These are phyloP conservation scores for Begonia fuchsioides DNA, from an alignment of 306 rosid genomes.

Conservation along the genomic window DNA sequence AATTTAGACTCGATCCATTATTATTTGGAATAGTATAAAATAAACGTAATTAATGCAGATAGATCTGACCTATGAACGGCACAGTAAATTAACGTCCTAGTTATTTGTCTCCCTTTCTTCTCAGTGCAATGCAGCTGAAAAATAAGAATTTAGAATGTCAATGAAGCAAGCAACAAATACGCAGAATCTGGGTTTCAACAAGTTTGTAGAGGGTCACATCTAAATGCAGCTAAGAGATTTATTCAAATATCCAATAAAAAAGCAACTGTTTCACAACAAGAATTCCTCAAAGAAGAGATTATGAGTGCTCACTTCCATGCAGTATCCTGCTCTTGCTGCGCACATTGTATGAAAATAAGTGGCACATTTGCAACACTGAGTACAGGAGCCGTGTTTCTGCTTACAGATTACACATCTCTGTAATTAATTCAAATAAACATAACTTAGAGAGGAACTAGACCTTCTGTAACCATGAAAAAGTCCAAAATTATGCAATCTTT, in stretches of 20 bases:
- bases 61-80: constrained; percentile 69
- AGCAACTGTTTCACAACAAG: not conserved
- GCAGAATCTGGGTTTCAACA: no score
- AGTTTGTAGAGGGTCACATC: not conserved
- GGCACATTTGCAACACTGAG: constrained; percentile 82
- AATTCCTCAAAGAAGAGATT: constrained; percentile 3
- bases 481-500: constrained; percentile 1
- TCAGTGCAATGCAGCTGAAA: constrained; percentile 64
- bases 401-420: constrained; percentile 82
- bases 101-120: constrained; percentile 58
- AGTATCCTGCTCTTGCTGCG: constrained; percentile 85
- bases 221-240: no score
- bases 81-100: constrained; percentile 65
- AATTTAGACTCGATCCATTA: constrained; percentile 4
- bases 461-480: not conserved
- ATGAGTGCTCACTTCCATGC: constrained; percentile 70
- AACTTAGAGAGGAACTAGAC: constrained; percentile 8
- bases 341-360: constrained; percentile 76
- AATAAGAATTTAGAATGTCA: not conserved
- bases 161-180: not conserved
- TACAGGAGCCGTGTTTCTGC: constrained; percentile 89
- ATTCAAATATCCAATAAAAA: not conserved
- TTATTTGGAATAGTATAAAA: constrained; percentile 2
- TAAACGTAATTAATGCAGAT: constrained; percentile 7
- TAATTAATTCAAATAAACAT: constrained; percentile 20